Base-by-base conservation (phyloP, 805 yeast species). In the Torulaspora indica region DNA sequence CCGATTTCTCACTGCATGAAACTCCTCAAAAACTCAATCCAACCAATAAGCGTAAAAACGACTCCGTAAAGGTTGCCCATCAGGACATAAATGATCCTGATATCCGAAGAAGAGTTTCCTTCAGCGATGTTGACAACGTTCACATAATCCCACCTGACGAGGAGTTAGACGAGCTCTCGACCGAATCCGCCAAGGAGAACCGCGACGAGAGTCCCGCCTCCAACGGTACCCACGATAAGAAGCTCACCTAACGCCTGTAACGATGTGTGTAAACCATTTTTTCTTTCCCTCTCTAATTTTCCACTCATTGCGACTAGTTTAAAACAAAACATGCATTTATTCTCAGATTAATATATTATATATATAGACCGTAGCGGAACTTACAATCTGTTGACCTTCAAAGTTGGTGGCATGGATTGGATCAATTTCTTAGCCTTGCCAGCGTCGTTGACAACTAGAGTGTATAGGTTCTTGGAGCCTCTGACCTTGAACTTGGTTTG, bases 401-500 rank as follows among this genome's bases (percentile, higher is more conserved):
- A 79, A 66, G 85, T 79, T 72, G 98, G 95, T 73, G 98, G 97
- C 68, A 93, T 80, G 68, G 98, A 85, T 79, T 90, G 96, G 70
- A 86, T 82, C 77, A 93, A 81, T 81, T 93, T 93, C 84, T 86
- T 82, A 67, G 98, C 98, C 82, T 89, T 90, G 73, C 87, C 84
- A 68, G 88, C 85, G 74, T 93, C 98, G 78, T 85, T 81, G 68
- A 93, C 91, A 63, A 85, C 85, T 74, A 91, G 79, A 64, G 98
- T 93, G 86, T 93, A 93, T 70, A 88, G 82, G 79, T 85, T 73
- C 73, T 79, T 88, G 57, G 96, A 68, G 74, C 97, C 96, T 82
- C 98, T 89, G 69, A 93, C 87, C 86, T 93, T 93, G 90, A 93
- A 93, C 78, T 93, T 93, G 78, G 96, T 89, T 77, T 85, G 93